phyloP scores from a whole-genome alignment of 306 rosid genomes.

The Cucurbita moschata region DNA sequence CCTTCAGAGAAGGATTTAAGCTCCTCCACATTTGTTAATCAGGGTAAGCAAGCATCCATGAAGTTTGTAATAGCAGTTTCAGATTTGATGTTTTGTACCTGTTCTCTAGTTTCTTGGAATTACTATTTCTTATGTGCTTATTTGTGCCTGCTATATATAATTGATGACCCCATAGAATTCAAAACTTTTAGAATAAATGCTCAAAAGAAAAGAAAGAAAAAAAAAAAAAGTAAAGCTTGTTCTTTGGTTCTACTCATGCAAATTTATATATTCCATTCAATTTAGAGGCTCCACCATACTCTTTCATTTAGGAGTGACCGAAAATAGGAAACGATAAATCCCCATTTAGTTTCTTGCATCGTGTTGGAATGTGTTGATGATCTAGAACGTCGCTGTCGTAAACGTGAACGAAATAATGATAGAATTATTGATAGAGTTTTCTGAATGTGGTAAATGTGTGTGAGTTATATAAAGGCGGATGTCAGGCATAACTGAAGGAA shows the following conservation, averaged over 20 bases:
- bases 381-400: neutral
- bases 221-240: neutral
- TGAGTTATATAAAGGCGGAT: neutral
- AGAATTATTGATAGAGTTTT: neutral
- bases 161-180: neutral
- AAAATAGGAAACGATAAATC: neutral
- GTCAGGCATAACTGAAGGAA: neutral
- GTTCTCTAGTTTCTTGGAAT: neutral
- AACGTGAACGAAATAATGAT: neutral
- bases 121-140: neutral
- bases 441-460: neutral
- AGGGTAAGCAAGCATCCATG: conserved; percentile 31
- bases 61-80: neutral
- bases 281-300: neutral
- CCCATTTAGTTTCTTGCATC: neutral
- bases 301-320: neutral
- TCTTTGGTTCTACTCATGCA: neutral
- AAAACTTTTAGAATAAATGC: neutral
- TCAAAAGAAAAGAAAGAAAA: neutral
- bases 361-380: neutral
- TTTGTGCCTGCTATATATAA: neutral
- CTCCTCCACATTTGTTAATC: conserved; percentile 50
- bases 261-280: neutral
- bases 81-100: neutral
- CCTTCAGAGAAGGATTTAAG: conserved; percentile 31